These are phyloP conservation scores for Ganoderma meredithae DNA, from an alignment of 1,284 basidiomycete species.

Conservation along the genomic window DNA sequence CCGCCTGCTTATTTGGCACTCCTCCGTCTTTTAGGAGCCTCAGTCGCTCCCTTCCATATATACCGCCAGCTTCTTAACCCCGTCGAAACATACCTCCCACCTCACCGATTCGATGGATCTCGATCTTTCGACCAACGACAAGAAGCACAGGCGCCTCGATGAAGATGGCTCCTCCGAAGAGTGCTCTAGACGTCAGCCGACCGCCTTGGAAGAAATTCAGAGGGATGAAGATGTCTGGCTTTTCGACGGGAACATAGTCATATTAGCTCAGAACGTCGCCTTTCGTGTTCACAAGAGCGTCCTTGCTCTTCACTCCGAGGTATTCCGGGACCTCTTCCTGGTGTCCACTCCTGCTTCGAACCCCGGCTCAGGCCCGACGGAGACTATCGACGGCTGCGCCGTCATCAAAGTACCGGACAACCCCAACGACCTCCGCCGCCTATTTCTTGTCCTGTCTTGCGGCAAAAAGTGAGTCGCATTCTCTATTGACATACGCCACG, in stretches of 20 bases:
- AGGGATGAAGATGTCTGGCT: background rate
- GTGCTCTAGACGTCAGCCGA: background rate
- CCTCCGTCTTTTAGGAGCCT: background rate
- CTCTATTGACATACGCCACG: background rate
- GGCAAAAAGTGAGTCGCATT: background rate
- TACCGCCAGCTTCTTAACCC: background rate
- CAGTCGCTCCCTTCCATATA: background rate
- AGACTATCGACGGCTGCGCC: background rate
- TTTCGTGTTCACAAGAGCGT: background rate
- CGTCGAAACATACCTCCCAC: background rate
- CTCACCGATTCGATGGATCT: background rate
- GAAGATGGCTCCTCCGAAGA: background rate
- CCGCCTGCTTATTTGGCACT: background rate
- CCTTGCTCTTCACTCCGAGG: background rate
- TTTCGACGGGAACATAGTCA: background rate
- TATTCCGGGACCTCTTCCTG: background rate
- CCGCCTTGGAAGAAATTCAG: background rate
- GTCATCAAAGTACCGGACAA: background rate
- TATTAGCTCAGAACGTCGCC: background rate
- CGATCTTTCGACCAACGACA: background rate
- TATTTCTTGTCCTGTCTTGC: background rate
- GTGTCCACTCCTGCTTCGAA: background rate
- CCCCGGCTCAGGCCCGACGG: background rate
- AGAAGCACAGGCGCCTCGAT: background rate
- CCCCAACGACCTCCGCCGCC: background rate